Evolutionary conservation across 2,329 filamentous ascomycete species (phyloP).

Genomic region (Macrophomina phaseolina): DNA sequence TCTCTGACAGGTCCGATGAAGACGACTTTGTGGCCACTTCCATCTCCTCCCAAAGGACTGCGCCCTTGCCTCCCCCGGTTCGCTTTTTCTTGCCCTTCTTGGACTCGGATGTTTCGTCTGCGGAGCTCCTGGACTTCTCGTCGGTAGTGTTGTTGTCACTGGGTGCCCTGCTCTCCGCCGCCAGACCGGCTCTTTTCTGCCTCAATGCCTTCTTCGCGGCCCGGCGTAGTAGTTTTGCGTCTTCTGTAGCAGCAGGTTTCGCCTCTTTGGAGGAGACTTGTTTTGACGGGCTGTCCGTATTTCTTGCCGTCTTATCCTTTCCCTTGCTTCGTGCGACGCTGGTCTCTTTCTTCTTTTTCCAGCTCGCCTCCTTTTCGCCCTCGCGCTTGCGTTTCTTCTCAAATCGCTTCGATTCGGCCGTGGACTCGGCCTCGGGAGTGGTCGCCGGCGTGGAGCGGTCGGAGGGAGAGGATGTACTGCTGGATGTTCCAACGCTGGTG

Average conservation of each 20-base stretch:
- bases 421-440: slow-evolving; percentile 9
- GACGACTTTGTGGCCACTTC: not conserved
- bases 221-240: slow-evolving; percentile 30
- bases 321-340: slow-evolving; percentile 8
- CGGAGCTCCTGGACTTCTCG: not conserved
- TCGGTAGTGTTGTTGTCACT: slow-evolving; percentile 26
- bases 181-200: slow-evolving; percentile 10
- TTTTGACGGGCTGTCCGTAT: slow-evolving; percentile 28
- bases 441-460: slow-evolving; percentile 30
- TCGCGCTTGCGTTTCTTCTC: slow-evolving; percentile 39
- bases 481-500: not conserved
- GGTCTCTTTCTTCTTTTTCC: slow-evolving; percentile 32
- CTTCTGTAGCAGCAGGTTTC: slow-evolving; percentile 28
- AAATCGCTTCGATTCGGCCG: not conserved
- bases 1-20: slow-evolving; percentile 12
- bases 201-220: slow-evolving; percentile 29
- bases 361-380: slow-evolving; percentile 27
- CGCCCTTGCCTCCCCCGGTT: slow-evolving; percentile 36
- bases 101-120: not conserved
- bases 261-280: slow-evolving; percentile 29
- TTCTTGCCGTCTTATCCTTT: slow-evolving; percentile 23
- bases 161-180: slow-evolving; percentile 24
- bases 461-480: slow-evolving; percentile 15
- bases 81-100: slow-evolving; percentile 20
- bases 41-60: not conserved